Evolutionary conservation across 2,329 filamentous ascomycete genomes (phyloP).

Genomic region (Cladosporium halotolerans): DNA sequence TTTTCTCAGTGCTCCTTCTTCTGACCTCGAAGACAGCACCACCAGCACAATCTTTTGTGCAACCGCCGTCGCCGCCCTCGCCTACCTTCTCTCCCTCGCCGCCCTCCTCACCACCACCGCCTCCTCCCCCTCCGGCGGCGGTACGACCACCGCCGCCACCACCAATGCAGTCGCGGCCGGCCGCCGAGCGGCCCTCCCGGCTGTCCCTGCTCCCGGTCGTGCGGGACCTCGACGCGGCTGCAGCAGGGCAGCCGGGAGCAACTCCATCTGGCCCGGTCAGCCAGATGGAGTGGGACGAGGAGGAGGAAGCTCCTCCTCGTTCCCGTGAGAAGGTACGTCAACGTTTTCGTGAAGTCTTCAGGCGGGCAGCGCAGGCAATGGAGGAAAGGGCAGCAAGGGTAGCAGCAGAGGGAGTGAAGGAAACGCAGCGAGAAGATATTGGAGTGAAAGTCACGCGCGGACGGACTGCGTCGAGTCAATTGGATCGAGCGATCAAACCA

Average conservation of each 20-base stretch:
- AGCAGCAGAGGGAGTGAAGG: not conserved
- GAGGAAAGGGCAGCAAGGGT: not conserved
- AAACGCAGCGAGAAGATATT: no score
- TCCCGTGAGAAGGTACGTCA: slow-evolving; percentile 2
- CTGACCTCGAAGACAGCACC: not conserved
- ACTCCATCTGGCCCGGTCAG: slow-evolving; percentile 3
- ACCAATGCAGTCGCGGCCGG: slow-evolving; percentile 6
- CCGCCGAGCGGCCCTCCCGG: slow-evolving; percentile 2
- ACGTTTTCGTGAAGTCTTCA: not conserved
- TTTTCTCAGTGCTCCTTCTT: not conserved
- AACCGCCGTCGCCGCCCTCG: no score
- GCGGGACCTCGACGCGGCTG: slow-evolving; percentile 2
- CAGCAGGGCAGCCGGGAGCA: not conserved
- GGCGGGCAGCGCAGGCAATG: not conserved
- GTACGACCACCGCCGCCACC: slow-evolving; percentile 1
- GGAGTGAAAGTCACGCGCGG: no score
- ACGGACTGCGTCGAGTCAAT: no score
- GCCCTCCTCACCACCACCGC: not conserved
- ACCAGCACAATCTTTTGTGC: not conserved
- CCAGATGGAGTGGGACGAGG: slow-evolving; percentile 9
- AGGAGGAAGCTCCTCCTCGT: not conserved
- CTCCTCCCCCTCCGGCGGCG: not conserved
- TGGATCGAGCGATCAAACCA: not conserved
- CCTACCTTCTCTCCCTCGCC: not conserved
- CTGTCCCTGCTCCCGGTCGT: slow-evolving; percentile 6